These are phyloP conservation scores for Bullera alba DNA, from an alignment of 768 basidiomycete species.

Conservation along the genomic window DNA sequence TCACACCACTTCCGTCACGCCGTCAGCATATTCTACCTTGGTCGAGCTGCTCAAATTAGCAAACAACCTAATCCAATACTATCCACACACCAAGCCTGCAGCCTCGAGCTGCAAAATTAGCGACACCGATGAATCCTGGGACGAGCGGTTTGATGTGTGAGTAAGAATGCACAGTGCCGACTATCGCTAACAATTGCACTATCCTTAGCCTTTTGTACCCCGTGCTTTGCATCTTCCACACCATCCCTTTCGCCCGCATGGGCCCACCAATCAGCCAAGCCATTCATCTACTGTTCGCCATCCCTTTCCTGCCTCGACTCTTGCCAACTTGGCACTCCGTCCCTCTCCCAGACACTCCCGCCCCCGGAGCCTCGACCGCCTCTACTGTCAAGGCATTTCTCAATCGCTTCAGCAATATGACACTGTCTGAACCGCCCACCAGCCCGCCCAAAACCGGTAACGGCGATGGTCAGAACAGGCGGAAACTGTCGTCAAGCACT, in stretches of 20 bases:
- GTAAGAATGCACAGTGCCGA: slow-evolving; percentile 31
- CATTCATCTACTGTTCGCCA: slow-evolving; percentile 70
- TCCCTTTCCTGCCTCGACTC: slow-evolving; percentile 55
- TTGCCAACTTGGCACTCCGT: slow-evolving; percentile 45
- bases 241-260: slow-evolving; percentile 60
- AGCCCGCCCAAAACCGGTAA: too few species aligned
- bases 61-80: slow-evolving; percentile 80
- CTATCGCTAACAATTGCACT: background rate
- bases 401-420: background rate
- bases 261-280: slow-evolving; percentile 69
- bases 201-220: slow-evolving; percentile 57
- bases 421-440: background rate
- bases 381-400: slow-evolving; percentile 16
- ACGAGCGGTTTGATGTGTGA: slow-evolving; percentile 62
- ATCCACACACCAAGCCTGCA: slow-evolving; percentile 44
- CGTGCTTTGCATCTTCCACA: slow-evolving; percentile 62
- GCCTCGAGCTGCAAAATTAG: too few species aligned
- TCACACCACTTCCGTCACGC: background rate
- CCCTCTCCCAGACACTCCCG: slow-evolving; percentile 43
- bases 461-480: too few species aligned
- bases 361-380: slow-evolving; percentile 47
- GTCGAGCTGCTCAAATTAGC: slow-evolving; percentile 75
- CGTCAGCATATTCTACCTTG: slow-evolving; percentile 54
- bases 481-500: background rate
- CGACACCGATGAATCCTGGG: slow-evolving; percentile 66